Evolutionary conservation across 257 asterid genomes (phyloP), one percentile per base, ranked within the genome.

Genomic region (Solanum piurae): DNA sequence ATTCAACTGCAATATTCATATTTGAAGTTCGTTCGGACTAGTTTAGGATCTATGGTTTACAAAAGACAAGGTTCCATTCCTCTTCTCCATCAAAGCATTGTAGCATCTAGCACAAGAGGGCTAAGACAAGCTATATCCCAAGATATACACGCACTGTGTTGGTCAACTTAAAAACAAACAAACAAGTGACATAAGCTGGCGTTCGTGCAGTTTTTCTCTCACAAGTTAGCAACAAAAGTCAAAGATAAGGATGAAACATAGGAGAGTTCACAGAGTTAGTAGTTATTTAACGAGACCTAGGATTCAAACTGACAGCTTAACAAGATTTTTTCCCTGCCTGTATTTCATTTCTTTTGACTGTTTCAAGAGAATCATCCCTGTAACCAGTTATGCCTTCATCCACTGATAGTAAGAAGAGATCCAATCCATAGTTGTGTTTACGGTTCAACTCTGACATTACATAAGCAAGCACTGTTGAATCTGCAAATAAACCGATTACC

Each of bases 311-410:
- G 52, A 73, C 12, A 60, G 64, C 62, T 75, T 73, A 1, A 23
- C 31, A 25, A 62, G 86, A 58, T 73, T 23, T 29, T 49, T 29
- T 21, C 20, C 74, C 73, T 84, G 94, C 99, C 99, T 97, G 99
- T 68, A 97, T 90, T 94, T 97, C 99, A 88, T 97, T 97, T 92
- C 99, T 91, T 89, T 97, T 95, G 89, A 95, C 99, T 89, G 99
- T 97, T 91, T 97, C 98, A 71, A 97, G 99, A 9, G 99, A 97
- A 88, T 97, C 99, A 83, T 97, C 99, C 89, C 99, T 92, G 93
- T 97, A 97, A 79, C 99, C 99, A 20, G 99, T 95, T 90, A 97
- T 97, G 83, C 99, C 99, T 90, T 97, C 99, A 89, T 97, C 99
- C 86, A 97, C 94, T 7, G 99, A 97, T 18, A 97, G 94, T 91